Base-by-base conservation (phyloP, 805 yeast genomes). In the Barnettozyma vustinii region DNA sequence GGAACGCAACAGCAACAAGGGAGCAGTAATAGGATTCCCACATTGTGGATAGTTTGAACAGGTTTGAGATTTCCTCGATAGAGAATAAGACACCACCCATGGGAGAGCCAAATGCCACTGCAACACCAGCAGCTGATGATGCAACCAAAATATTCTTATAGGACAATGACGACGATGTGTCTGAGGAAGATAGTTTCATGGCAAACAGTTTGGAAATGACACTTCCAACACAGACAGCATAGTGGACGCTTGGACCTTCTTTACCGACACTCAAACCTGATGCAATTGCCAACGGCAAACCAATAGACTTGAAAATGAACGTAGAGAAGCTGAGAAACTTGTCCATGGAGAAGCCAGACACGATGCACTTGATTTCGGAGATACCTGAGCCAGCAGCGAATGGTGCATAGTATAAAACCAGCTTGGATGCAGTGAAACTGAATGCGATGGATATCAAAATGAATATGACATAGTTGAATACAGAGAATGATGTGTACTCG, bases 181-280 rank as follows among this genome's bases (percentile, higher is more conserved):
- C 50, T 41, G 46, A 33, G 1, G 35, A 43, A 13, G 47, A 46
- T 33, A 51, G 44, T 10, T 49, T 48, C 40, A 52, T 52, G 6
- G 61, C 59, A 36, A 60, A 60, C 6, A 61, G 27, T 46, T 58
- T 61, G 12, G 61, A 55, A 1, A 53, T 68, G 60, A 44, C 52
- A 63, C 68, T 46, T 0, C 97, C 99, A n/a, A 86, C 92, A 64
- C 98, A 91, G 0, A 91, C 96, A 0, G 99, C 97, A 66, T 92
- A 94, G 67, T 94, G 99, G 12, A 94, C 99, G 58, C 92, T 82
- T 2, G 99, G 99, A 0, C 99, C 99, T 63, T 94, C 99, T 67
- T 94, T 94, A 20, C 99, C 99, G 6, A 94, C 86, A 56, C 92
- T 85, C 36, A 94, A 67, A 0, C 99, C 99, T 1, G 97, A 84